Base-by-base conservation (phyloP, 1,284 basidiomycete genomes). In the Ceratobasidium sp. region DNA sequence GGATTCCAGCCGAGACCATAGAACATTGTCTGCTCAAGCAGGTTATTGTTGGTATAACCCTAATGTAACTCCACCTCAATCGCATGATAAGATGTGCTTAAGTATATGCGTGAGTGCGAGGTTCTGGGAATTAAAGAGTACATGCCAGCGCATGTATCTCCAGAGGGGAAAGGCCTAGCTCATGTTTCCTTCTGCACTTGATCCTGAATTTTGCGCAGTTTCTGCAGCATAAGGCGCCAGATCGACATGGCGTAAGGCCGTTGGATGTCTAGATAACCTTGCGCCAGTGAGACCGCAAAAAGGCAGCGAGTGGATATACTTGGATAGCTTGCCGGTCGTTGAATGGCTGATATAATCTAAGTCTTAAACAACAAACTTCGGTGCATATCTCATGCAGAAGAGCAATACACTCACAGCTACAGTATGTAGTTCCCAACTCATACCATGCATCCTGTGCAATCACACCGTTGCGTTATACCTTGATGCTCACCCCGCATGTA, bases 361-460 rank as follows among this genome's bases (percentile, higher is more conserved):
- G 84, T 95, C 94, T 93, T 94, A 81, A 27, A 75, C 50, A 77
- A 50, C 67, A 27, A 65, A 30, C 27, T 30, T 77, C 16, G 74
- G 68, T 30, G 12, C 7, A 18, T 55, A 8, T 30, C 23, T 10
- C 38, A 27, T 46, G 27, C 23, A 77, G 50, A 33, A 7, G n/a
- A 73, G 48, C 64, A 48, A 33, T 27, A 41, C 16, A 86, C 88
- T 84, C 82, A 95, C 93, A 30, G 27, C 27, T 30, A 30, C 80
- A 95, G 89, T 10, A 95, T 87, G 84, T 94, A 95, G 79, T 89
- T 90, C 35, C 93, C 94, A 82, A 95, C 94, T 93, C 93, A 95
- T 10, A 94, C 86, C 83, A 95, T 83, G 79, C 92, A 85, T 18
- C 94, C 94, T 1, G 90, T 87, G 93, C 89, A 44, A 89, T 86